Evolutionary conservation across 2,329 filamentous ascomycete species (phyloP), one percentile per base, ranked within the genome.

Genomic region (Oidium heveae): DNA sequence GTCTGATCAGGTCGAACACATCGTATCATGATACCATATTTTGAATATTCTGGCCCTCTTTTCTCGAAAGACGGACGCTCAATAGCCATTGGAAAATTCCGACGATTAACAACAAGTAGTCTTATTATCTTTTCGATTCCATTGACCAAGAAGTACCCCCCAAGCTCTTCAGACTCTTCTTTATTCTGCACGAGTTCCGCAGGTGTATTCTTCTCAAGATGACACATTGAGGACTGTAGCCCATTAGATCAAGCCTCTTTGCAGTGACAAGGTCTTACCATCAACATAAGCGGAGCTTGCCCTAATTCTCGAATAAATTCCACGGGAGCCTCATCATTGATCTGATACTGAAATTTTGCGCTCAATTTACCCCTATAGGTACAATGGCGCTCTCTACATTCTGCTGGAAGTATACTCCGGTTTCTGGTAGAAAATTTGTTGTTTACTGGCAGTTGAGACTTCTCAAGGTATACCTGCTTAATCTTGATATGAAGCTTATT

Each of bases 101-200:
- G 77, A 68, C 86, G 79, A 65, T 87, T 86, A 58, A 96, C 77
- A 59, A 94, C 81, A 58, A 98, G 74, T 72, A 96, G 80, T 65
- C 91, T 86, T 62, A 96, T 87, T 56, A 96, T 78, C 71, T 95
- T 96, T 68, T 98, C 91, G 64, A 88, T 94, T 59, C 91, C 91
- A 66, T 98, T 98, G 63, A 98, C 84, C 63, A 98, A 80, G 65
- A 96, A 98, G 68, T 96, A 98, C 47, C 91, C 91, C 39, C 91
- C 91, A 34, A 96, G 70, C 68, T 98, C 91, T 68, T 98, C 91
- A 0, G 88, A 84, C 68, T 98, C 91, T 69, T 98, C 91, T 66
- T 95, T 94, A 57, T 79, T 79, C 59, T 83, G 74, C 33, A 96
- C 86, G 16, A 98, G 74, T 63, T 84, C 74, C 12, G 82, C 81